Evolutionary conservation across 345 rosid genomes (phyloP), one percentile per base, ranked within the genome.

Genomic region (Camelina hispida): DNA sequence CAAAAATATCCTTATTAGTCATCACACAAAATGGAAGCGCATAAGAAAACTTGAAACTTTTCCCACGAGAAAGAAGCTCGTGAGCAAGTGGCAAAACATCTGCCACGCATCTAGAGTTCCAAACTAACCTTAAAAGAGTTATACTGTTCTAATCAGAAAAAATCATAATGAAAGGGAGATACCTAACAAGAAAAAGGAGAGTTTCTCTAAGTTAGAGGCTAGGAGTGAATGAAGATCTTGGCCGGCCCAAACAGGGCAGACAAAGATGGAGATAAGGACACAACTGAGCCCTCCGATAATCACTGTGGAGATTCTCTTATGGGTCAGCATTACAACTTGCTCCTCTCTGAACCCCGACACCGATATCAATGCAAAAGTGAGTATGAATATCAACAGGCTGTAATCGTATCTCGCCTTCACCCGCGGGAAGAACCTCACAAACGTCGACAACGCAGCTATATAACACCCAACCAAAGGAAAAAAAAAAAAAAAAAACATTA

Each of bases 321-420:
- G 90, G 0, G 91, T 88, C 35, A 85, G n/a, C 62, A 48, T 56
- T 8, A 90, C 32, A 28, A 90, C 76, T 70, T 93, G 79, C 2
- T 84, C 85, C 0, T 84, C 84, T 56, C 89, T 78, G 52, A 81
- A 90, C 16, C 94, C 91, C 10, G 93, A 91, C 3, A 91, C 84
- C 9, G 95, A 87, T 69, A 93, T 77, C 78, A 91, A 69, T 6
- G 88, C 81, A 78, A 89, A 91, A 9, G 97, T 93, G 72, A 91
- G 73, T 43, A 91, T 88, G 80, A 93, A 93, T 57, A 89, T 86
- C 70, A 84, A 38, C 40, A 91, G 62, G 55, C 96, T 90, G 58
- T 93, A 93, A 73, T 93, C 96, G 34, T 91, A 93, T 84, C 96
- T 88, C 12, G 91, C 89, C 82, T 89, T 93, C 64, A 93, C 75